Evolutionary conservation across 495 filamentous ascomycete genomes (phyloP).

Genomic region (Paragyromitra xinjiangensis): DNA sequence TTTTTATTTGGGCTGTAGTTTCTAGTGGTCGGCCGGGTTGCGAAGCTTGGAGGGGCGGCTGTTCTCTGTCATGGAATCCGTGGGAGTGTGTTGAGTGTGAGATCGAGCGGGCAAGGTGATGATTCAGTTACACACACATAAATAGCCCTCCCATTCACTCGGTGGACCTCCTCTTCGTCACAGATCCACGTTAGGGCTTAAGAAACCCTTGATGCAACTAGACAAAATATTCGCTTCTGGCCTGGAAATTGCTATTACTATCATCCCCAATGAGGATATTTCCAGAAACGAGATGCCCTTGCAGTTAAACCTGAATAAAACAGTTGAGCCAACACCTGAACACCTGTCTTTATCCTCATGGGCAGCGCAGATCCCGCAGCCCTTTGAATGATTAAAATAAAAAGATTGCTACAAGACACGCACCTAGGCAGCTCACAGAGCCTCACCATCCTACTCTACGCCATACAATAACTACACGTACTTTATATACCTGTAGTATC

Average conservation of each 20-base stretch:
- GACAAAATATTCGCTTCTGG: background rate
- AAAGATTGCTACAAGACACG: background rate
- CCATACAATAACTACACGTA: background rate
- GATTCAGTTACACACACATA: constrained; percentile 52
- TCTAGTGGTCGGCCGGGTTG: constrained; percentile 34
- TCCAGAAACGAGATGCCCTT: constrained; percentile 10
- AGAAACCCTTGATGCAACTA: constrained; percentile 24
- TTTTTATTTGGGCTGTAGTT: constrained; percentile 12
- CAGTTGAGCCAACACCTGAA: constrained; percentile 5
- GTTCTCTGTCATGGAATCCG: constrained; percentile 44
- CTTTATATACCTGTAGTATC: background rate
- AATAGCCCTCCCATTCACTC: constrained; percentile 19
- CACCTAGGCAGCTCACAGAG: constrained; percentile 5
- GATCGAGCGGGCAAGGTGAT: constrained; percentile 46
- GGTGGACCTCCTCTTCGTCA: constrained; percentile 9
- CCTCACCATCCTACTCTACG: constrained; percentile 9
- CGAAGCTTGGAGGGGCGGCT: constrained; percentile 39
- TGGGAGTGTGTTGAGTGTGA: constrained; percentile 37
- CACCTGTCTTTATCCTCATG: background rate
- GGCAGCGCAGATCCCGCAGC: background rate
- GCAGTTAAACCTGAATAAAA: background rate
- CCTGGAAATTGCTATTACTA: background rate
- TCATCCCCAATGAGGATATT: background rate
- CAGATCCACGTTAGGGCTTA: constrained; percentile 37
- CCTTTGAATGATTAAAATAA: background rate